Base-by-base conservation (phyloP, 2,329 filamentous ascomycete genomes). In the Penicillium sp. region DNA sequence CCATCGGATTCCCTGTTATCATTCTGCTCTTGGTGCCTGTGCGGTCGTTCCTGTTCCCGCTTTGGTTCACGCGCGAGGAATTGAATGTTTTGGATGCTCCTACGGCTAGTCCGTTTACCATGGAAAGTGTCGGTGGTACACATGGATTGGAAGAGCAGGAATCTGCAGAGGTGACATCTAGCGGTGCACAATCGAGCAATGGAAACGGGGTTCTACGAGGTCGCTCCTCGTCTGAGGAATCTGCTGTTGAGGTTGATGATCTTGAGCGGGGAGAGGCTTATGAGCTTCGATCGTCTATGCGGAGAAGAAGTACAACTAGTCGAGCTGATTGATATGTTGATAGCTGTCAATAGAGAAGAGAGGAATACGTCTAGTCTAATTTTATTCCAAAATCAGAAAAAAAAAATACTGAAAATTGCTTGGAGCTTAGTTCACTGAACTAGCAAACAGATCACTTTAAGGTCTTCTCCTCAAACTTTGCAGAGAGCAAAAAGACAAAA, bases 1-100 rank as follows among this genome's bases (percentile, higher is more conserved):
- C 90, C 2, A 90, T 93, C 11, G 90, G 90, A 0, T 93, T 93
- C 64, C 90, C 90, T 9, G 81, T 91, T 35, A 83, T 91, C 61
- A 91, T 92, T 67, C 75, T 91, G 48, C 73, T 85, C 16, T 78
- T 91, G 5, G 87, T 91, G 24, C 89, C 89, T 0, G 74, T 87
- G 2, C 82, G 89, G 9, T 84, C 87, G 1, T 77, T 85, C 57
- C 59, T 91, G 6, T 77, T 92, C 63, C 89, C 89, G 1, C 76
- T 76, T 33, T 80, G 84, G 70, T 87, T 91, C 63, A 79, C 78
- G 0, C 68, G 74, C 0, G 80, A 84, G 46, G 89, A 91, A 72
- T 76, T 92, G 24, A 75, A 75, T 0, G 70, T 81, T 8, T 75
- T 93, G 22, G 90, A 93, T 69, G 87, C 78, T n/a, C 87, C 89